Base-by-base conservation (phyloP, 768 basidiomycete species). In the Tephrocybe sp. region DNA sequence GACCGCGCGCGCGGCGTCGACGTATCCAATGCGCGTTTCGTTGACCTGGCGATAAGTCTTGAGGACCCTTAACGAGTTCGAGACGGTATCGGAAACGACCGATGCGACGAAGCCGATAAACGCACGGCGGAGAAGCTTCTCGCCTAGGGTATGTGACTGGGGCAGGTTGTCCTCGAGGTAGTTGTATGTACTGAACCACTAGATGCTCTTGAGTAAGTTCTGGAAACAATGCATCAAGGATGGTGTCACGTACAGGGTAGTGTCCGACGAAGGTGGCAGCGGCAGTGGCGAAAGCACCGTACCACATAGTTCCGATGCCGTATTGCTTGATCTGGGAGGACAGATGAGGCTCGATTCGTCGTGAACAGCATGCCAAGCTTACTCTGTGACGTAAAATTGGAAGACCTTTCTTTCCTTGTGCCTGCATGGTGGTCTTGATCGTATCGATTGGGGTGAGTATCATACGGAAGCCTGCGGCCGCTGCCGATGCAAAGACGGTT, bases 21-120 rank as follows among this genome's bases (percentile, higher is more conserved):
- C 50, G 65, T 98, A 98, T 1, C 86, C 81, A 14, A 98, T 86
- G 25, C 83, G 79, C 4, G 81, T 82, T 54, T 88, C 85, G 63
- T 93, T 83, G 26, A 95, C 93, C 66, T 98, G 96, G 14, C 95
- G 75, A 69, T 97, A 98, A 0, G 96, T 98, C 78, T 98, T 98
- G 63, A 98, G 71, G 2, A 98, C 95, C 17, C 93, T 82, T 1
- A 98, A 73, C 4, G 88, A 92, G 72, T 98, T 98, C 38, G 88
- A 91, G 36, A 88, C 64, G 1, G 85, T 88, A 64, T 98, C 96
- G 10, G 91, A 94, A 2, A 85, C 75, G 46, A 97, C 75, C 4
- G 91, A 92, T 1, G 94, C 92, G 25, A 72, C 76, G 67, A 98
- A 98, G 1, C 94, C 96, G 56, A 98, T 97, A 66, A 94, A 81